These are phyloP conservation scores for Macrophomina phaseolina DNA, from an alignment of 2,329 filamentous ascomycete genomes.

Conservation along the genomic window DNA sequence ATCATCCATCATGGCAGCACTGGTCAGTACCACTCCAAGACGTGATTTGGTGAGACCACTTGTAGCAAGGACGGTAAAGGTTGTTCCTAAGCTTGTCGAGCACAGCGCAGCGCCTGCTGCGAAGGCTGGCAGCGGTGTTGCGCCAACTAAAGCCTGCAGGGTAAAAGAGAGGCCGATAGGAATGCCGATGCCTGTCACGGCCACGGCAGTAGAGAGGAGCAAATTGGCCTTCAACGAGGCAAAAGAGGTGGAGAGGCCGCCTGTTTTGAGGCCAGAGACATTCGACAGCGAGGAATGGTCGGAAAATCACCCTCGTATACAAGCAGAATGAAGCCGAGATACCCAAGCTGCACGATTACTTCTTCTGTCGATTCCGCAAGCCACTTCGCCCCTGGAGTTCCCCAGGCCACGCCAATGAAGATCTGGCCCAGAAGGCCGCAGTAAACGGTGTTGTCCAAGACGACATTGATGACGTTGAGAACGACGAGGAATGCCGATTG, in stretches of 20 bases:
- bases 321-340: slow-evolving; percentile 73
- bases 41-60: slow-evolving; percentile 61
- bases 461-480: slow-evolving; percentile 63
- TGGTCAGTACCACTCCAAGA: slow-evolving; percentile 68
- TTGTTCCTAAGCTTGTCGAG: slow-evolving; percentile 76
- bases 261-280: slow-evolving; percentile 38
- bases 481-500: slow-evolving; percentile 67
- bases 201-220: slow-evolving; percentile 65
- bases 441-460: slow-evolving; percentile 66
- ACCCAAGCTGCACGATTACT: slow-evolving; percentile 69
- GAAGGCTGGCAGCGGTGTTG: slow-evolving; percentile 68
- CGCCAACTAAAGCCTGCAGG: slow-evolving; percentile 57
- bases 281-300: not conserved
- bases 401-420: slow-evolving; percentile 72
- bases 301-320: slow-evolving; percentile 67
- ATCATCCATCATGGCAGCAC: slow-evolving; percentile 83
- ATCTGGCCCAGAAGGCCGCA: slow-evolving; percentile 77
- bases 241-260: slow-evolving; percentile 64
- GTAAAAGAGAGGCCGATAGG: slow-evolving; percentile 72
- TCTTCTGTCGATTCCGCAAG: slow-evolving; percentile 60
- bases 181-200: slow-evolving; percentile 66
- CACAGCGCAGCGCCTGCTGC: slow-evolving; percentile 75
- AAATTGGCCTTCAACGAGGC: slow-evolving; percentile 64
- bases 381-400: slow-evolving; percentile 68
- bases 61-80: slow-evolving; percentile 68